Base-by-base conservation (phyloP, 495 filamentous ascomycete species). In the Parathielavia hyrcaniae region DNA sequence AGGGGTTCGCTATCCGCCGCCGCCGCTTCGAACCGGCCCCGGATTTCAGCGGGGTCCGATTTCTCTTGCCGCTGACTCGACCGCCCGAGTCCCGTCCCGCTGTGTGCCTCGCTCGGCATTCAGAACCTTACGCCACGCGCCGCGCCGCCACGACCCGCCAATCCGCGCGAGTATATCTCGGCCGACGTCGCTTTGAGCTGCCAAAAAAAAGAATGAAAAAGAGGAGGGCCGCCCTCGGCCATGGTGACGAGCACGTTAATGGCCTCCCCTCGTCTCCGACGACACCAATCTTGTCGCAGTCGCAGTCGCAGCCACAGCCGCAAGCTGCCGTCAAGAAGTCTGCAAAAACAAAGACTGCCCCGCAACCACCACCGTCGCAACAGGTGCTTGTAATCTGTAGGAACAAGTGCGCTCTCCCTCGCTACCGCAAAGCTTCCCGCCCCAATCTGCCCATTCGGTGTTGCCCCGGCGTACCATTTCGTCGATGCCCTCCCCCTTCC, bases 181-280 rank as follows among this genome's bases (percentile, higher is more conserved):
- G 35, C 34, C 53, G 46, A 54, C 23, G 4, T 20, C 32, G 10
- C 19, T 16, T 36, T 35, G 35, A 47, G 23, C 55, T 26, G 8
- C 53, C 50, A 50, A 60, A 60, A 2, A 66, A 50, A 60, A 60
- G 2, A 66, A 38, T 56, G 30, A 51, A 39, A 17, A 64, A 60
- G 50, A 61, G 64, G 44, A 64, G 41, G 49, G 11, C 55, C 12
- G 49, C 36, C 41, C 2, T 50, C 12, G 52, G 13, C 43, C 55
- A 44, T 34, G 56, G 57, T 35, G 20, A 14, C 12, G 45, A 53
- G 22, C 41, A 48, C 6, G 50, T 38, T 35, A 57, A 47, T 32
- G 62, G 20, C 50, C 34, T 16, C 32, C 48, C 45, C 12, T 36
- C 52, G 2, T 52, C 59, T 32, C 30, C 36, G 13, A 30, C 43